These are phyloP conservation scores for Mycena indigotica DNA, from an alignment of 768 basidiomycete genomes.

Conservation along the genomic window DNA sequence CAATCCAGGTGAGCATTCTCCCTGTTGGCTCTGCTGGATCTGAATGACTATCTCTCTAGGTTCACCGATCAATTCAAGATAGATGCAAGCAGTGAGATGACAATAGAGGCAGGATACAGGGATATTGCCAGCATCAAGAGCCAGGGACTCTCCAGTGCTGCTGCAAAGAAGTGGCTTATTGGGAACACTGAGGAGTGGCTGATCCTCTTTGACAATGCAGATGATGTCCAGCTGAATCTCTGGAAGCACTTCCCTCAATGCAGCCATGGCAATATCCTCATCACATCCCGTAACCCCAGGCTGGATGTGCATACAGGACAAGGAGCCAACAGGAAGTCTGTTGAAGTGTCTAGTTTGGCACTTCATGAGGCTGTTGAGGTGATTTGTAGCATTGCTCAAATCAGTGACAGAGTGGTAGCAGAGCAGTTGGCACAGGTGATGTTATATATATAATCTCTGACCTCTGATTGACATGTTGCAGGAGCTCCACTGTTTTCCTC, in stretches of 20 bases:
- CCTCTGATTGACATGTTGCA: not conserved
- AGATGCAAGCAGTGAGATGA: conserved; percentile 6
- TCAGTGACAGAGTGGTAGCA: conserved; percentile 1
- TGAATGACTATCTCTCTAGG: not conserved
- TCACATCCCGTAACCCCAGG: conserved; percentile 12
- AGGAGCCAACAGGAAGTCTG: not conserved
- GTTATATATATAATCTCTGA: not conserved
- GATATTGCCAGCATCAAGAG: conserved; percentile 3
- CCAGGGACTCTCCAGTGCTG: not conserved
- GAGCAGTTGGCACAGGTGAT: conserved; percentile 14
- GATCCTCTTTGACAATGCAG: conserved; percentile 7
- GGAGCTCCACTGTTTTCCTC: conserved; percentile 8
- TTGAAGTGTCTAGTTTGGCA: not conserved
- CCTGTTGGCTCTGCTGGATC: not conserved
- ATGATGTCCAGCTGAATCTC: conserved; percentile 3
- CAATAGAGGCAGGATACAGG: conserved; percentile 9
- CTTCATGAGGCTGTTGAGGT: conserved; percentile 2
- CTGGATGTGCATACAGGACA: conserved; percentile 5
- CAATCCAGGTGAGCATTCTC: not conserved
- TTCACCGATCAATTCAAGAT: conserved; percentile 9
- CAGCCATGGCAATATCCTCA: conserved; percentile 16
- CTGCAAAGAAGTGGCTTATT: conserved; percentile 3
- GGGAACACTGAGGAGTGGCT: conserved; percentile 4
- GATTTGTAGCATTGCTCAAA: no score
- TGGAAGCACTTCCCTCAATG: conserved; percentile 4